Percentiles rank a stretch among this genome's conserved stretches.
Conservation (phyloP, 495 filamentous ascomycete genomes). For the Aspergillus saccharolyticus region DNA sequence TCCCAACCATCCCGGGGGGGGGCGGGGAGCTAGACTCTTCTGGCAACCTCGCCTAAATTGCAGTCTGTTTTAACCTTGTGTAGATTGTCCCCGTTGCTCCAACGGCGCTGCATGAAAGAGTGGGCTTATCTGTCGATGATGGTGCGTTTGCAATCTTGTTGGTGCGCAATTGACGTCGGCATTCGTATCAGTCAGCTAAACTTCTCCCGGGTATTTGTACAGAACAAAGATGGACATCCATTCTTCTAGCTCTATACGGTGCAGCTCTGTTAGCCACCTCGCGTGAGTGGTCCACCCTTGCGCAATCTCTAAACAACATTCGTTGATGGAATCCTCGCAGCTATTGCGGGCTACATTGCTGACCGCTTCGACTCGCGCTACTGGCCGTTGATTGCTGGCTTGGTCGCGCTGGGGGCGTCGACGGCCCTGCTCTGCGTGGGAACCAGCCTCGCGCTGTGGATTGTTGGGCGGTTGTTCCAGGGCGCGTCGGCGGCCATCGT, state of each 20-base stretch:
- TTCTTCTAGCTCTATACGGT: slow-evolving; percentile 76
- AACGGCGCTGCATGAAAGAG: slow-evolving; percentile 61
- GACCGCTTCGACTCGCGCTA: slow-evolving; percentile 66
- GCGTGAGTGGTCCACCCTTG: slow-evolving; percentile 39
- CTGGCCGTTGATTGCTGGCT: slow-evolving; percentile 63
- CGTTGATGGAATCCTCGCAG: slow-evolving; percentile 9
- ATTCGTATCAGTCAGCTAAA: neutral
- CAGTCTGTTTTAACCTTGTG: slow-evolving; percentile 1
- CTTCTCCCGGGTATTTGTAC: slow-evolving; percentile 6
- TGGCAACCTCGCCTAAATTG: neutral
- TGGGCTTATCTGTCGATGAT: slow-evolving; percentile 51
- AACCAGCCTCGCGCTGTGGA: slow-evolving; percentile 58
- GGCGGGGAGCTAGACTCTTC: neutral
- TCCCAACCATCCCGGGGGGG: neutral
- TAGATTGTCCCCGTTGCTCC: slow-evolving; percentile 79
- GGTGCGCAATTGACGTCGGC: no score
- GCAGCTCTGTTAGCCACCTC: slow-evolving; percentile 63
- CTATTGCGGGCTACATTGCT: slow-evolving; percentile 45
- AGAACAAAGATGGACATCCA: slow-evolving; percentile 71
- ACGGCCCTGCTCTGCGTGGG: slow-evolving; percentile 77
- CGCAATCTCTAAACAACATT: neutral
- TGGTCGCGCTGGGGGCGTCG: slow-evolving; percentile 61
- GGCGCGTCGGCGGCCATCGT: slow-evolving; percentile 73
- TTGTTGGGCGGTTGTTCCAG: slow-evolving; percentile 70
- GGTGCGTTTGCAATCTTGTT: no score